Evolutionary conservation across 208 protist genomes (phyloP).

Genomic region (Wallacemonas collosoma): DNA sequence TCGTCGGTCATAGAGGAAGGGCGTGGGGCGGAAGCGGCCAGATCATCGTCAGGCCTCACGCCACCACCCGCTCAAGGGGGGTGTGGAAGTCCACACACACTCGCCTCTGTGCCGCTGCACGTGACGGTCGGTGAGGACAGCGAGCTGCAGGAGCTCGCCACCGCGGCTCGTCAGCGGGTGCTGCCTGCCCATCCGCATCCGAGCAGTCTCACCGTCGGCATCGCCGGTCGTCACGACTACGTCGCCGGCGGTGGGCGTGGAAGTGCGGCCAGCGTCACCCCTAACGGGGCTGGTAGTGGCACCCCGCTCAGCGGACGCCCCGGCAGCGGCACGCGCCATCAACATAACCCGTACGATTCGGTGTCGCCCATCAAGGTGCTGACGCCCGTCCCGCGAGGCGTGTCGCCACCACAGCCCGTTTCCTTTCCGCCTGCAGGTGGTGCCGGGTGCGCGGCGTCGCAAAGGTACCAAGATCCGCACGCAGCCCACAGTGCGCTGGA

Average conservation of each 20-base stretch:
- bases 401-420: background rate
- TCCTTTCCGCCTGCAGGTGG: background rate
- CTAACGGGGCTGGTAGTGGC: background rate
- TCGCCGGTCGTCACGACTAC: background rate
- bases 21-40: background rate
- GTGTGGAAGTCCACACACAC: background rate
- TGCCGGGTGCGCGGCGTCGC: background rate
- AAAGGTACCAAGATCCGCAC: too few species aligned
- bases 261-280: background rate
- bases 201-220: constrained; percentile 3
- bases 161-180: constrained; percentile 16
- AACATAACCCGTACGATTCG: constrained; percentile 11
- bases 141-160: constrained; percentile 39
- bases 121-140: constrained; percentile 40
- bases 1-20: background rate
- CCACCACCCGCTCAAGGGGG: background rate
- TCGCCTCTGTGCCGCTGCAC: constrained; percentile 17
- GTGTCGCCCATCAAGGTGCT: constrained; percentile 16
- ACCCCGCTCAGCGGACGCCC: constrained; percentile 2
- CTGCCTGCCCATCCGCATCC: background rate
- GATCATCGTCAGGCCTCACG: background rate
- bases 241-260: too few species aligned
- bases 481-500: too few species aligned
- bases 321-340: constrained; percentile 29
- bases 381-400: background rate